A percentile compares a stretch with the other conserved stretches of the same genome.
These are phyloP conservation scores for Tolypocladium endophyticum DNA, from an alignment of 2,329 filamentous ascomycete genomes.

Conservation along the genomic window DNA sequence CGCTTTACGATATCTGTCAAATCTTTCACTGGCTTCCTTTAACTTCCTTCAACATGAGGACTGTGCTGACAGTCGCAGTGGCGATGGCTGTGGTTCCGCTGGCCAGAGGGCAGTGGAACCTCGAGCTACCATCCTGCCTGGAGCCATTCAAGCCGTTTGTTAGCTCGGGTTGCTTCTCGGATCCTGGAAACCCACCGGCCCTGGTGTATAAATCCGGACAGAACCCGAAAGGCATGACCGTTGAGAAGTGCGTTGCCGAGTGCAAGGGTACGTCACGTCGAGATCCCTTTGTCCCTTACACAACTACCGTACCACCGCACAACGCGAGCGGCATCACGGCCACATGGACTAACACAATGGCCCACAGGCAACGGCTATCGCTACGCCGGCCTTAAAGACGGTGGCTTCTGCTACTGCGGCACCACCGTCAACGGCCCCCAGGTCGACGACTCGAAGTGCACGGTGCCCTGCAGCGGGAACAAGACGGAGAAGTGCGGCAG, in stretches of 20 bases:
- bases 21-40: slow-evolving; percentile 4
- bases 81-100: slow-evolving; percentile 25
- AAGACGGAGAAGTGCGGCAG: slow-evolving; percentile 35
- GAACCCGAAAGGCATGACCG: slow-evolving; percentile 30
- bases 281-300: background rate
- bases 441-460: slow-evolving; percentile 43
- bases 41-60: slow-evolving; percentile 6
- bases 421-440: slow-evolving; percentile 41
- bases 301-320: background rate
- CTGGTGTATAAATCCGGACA: slow-evolving; percentile 31
- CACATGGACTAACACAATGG: background rate
- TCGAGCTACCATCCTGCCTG: slow-evolving; percentile 33
- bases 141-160: slow-evolving; percentile 35
- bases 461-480: slow-evolving; percentile 41
- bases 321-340: background rate
- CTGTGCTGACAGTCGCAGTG: slow-evolving; percentile 21
- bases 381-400: slow-evolving; percentile 40
- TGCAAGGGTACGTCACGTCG: slow-evolving; percentile 33
- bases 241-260: slow-evolving; percentile 34
- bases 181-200: slow-evolving; percentile 22
- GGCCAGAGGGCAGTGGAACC: slow-evolving; percentile 29
- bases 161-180: slow-evolving; percentile 36
- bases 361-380: slow-evolving; percentile 33
- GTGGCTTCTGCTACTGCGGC: slow-evolving; percentile 43
- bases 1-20: background rate